A percentile compares a stretch with the other conserved stretches of the same genome.
Evolutionary conservation across 2,329 filamentous ascomycete species (phyloP).

Genomic region (Pseudogymnoascus sp.): DNA sequence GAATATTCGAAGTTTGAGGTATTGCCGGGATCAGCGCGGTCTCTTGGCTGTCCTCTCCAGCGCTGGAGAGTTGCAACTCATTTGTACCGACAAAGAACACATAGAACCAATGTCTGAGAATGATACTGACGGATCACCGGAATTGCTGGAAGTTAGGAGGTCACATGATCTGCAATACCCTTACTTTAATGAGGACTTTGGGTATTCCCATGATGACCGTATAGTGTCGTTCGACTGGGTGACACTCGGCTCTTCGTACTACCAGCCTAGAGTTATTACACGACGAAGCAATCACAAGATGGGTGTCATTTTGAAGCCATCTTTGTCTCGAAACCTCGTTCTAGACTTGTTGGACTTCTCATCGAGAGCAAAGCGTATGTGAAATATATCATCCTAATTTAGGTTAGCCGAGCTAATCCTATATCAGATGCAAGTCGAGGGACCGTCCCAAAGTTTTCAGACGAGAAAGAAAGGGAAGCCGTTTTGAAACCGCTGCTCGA

Average conservation of each 20-base stretch:
- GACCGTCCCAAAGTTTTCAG: neutral
- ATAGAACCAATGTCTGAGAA: conserved; percentile 35
- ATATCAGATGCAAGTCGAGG: neutral
- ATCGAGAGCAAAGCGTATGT: neutral
- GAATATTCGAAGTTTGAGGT: conserved; percentile 53
- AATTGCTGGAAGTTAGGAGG: conserved; percentile 49
- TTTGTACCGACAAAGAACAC: conserved; percentile 49
- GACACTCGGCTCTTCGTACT: conserved; percentile 45
- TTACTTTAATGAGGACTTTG: conserved; percentile 39
- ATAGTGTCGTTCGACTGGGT: conserved; percentile 63
- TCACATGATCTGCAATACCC: conserved; percentile 55
- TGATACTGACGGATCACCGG: conserved; percentile 43
- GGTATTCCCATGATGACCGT: conserved; percentile 41
- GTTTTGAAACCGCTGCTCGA: conserved; percentile 1
- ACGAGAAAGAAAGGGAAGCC: conserved; percentile 1
- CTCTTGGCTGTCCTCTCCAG: conserved; percentile 53
- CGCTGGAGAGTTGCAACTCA: conserved; percentile 53
- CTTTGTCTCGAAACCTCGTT: conserved; percentile 49
- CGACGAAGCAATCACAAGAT: conserved; percentile 52
- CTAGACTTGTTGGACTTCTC: conserved; percentile 33
- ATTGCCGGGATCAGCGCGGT: conserved; percentile 53
- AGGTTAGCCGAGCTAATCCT: neutral
- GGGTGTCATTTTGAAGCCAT: conserved; percentile 53
- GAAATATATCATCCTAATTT: neutral
- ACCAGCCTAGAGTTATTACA: conserved; percentile 50